These are phyloP conservation scores for Cutaneotrichosporon arboriforme DNA, from an alignment of 1,284 basidiomycete genomes.

Conservation along the genomic window DNA sequence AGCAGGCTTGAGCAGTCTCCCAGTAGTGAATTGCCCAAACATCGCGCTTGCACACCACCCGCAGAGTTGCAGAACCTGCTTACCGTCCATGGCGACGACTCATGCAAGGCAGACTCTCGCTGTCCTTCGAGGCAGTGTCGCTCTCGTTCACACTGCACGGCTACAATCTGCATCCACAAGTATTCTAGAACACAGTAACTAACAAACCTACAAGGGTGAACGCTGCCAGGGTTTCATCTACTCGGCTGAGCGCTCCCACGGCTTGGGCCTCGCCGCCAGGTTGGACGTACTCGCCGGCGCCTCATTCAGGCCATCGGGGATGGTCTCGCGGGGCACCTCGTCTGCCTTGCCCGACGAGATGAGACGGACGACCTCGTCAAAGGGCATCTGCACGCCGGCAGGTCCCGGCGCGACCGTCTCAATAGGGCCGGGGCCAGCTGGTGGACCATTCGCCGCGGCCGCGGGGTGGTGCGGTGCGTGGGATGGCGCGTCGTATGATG, in stretches of 20 bases:
- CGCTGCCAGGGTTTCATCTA: no score
- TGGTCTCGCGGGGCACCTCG: constrained; percentile 24
- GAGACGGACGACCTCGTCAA: constrained; percentile 20
- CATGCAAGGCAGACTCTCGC: no score
- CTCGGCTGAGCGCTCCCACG: constrained; percentile 17
- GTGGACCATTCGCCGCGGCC: neutral
- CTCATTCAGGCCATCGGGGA: constrained; percentile 35
- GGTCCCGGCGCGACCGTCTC: constrained; percentile 4
- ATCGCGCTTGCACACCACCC: no score
- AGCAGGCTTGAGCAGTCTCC: no score
- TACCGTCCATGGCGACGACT: no score
- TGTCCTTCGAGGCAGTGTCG: no score
- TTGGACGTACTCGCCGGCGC: constrained; percentile 8
- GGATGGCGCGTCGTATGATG: neutral
- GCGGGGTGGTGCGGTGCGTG: neutral
- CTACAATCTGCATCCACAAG: no score
- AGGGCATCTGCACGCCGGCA: constrained; percentile 6
- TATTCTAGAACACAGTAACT: no score
- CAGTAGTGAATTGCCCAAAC: no score
- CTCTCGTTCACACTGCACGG: no score
- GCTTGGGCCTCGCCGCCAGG: constrained; percentile 16
- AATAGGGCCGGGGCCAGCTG: neutral
- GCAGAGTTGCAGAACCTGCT: no score
- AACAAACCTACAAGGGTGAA: no score
- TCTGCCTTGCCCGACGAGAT: constrained; percentile 32